phyloP scores from a whole-genome alignment of 768 basidiomycete genomes.

The Boletus sp. region DNA sequence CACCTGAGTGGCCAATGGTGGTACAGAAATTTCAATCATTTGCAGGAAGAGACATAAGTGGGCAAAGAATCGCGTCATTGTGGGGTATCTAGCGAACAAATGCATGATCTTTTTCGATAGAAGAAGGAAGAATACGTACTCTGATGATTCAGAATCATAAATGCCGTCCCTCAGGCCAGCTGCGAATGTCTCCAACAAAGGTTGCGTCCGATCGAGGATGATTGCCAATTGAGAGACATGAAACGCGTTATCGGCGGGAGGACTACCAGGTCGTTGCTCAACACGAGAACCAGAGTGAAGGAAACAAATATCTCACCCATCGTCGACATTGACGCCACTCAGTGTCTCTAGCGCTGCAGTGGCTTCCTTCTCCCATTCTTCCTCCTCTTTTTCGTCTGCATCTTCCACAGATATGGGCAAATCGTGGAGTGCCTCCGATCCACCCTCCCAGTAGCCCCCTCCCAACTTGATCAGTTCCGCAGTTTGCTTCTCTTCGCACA shows the following conservation, averaged over 20 bases:
- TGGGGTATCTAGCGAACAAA: conserved; percentile 50
- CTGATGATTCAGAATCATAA: conserved; percentile 47
- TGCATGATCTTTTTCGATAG: not conserved
- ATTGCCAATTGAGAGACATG: conserved; percentile 81
- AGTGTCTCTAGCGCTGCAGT: conserved; percentile 54
- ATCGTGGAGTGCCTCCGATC: conserved; percentile 45
- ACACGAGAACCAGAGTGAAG: not conserved
- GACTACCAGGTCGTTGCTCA: conserved; percentile 33
- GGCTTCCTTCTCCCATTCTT: conserved; percentile 69
- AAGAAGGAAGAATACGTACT: conserved; percentile 44
- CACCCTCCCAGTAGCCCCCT: conserved; percentile 81
- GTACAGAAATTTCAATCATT: conserved; percentile 73
- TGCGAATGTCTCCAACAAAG: conserved; percentile 69
- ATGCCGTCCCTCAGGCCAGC: conserved; percentile 50
- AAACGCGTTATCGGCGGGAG: conserved; percentile 70
- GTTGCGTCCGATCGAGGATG: conserved; percentile 66
- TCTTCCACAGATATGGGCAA: conserved; percentile 27
- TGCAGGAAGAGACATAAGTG: conserved; percentile 89
- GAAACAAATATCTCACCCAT: conserved; percentile 50
- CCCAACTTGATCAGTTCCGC: conserved; percentile 61
- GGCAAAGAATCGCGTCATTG: conserved; percentile 86
- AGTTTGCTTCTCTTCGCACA: conserved; percentile 80
- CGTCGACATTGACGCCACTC: conserved; percentile 54
- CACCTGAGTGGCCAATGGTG: conserved; percentile 70
- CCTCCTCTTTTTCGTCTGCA: conserved; percentile 41